Evolutionary conservation across 2,329 filamentous ascomycete species (phyloP).

Genomic region (Hypomyces rosellus): DNA sequence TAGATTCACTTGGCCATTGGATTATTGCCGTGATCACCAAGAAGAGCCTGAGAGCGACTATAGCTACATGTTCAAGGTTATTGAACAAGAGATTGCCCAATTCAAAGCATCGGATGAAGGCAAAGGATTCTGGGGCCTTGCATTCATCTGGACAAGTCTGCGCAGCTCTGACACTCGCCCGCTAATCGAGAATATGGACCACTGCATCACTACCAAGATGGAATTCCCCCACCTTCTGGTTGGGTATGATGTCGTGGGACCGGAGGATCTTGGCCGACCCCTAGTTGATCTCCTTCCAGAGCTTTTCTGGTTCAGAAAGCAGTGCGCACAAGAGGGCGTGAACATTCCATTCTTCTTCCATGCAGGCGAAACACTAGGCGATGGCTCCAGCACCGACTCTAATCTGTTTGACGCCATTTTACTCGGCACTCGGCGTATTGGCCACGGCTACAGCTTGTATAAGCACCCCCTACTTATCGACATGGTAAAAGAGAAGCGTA

Average conservation of each 20-base stretch:
- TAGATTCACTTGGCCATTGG: constrained; percentile 64
- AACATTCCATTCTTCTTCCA: constrained; percentile 95
- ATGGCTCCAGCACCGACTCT: constrained; percentile 63
- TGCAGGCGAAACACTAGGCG: constrained; percentile 78
- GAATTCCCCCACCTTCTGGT: constrained; percentile 72
- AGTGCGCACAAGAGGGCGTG: constrained; percentile 69
- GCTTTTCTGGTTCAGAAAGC: constrained; percentile 89
- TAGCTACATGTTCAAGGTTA: constrained; percentile 61
- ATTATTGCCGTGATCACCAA: constrained; percentile 59
- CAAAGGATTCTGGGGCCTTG: constrained; percentile 73
- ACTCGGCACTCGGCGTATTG: constrained; percentile 80
- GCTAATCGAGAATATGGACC: constrained; percentile 76
- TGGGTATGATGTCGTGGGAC: constrained; percentile 85
- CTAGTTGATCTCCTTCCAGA: constrained; percentile 73
- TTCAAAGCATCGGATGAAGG: constrained; percentile 70
- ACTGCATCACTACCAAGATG: constrained; percentile 77
- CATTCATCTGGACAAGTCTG: constrained; percentile 78
- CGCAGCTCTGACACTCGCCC: constrained; percentile 56
- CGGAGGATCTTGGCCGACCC: constrained; percentile 73
- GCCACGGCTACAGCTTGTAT: constrained; percentile 81
- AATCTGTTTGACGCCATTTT: constrained; percentile 89
- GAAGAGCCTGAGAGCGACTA: constrained; percentile 63
- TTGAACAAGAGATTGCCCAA: constrained; percentile 69
- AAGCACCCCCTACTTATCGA: constrained; percentile 88
- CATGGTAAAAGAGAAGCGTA: constrained; percentile 81